phyloP scores from a whole-genome alignment of 176 grass and related monocot species.

The Bothriochloa decipiens region DNA sequence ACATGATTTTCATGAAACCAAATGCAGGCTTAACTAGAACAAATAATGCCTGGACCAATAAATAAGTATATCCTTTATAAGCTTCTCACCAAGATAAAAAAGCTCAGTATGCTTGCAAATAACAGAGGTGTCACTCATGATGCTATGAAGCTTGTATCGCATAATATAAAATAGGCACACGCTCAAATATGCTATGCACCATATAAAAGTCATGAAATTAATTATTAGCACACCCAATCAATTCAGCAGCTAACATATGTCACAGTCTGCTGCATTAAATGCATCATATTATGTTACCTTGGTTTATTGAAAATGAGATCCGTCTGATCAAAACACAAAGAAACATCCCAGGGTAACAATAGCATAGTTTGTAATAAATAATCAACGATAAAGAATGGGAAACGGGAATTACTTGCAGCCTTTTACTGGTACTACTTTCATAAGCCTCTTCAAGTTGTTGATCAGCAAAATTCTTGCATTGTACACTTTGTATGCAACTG shows the following conservation, averaged over 20 bases:
- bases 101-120: slow-evolving; percentile 10
- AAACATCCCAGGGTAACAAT: background rate
- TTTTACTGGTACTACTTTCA: slow-evolving; percentile 84
- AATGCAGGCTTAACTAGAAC: slow-evolving; percentile 4
- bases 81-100: background rate
- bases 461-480: slow-evolving; percentile 90
- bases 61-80: background rate
- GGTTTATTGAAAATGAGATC: slow-evolving; percentile 17
- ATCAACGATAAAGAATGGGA: slow-evolving; percentile 8
- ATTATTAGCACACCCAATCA: background rate
- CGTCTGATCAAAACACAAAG: background rate
- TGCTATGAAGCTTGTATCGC: background rate
- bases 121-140: slow-evolving; percentile 6
- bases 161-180: background rate
- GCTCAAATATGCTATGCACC: background rate
- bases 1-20: slow-evolving; percentile 18
- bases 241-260: slow-evolving; percentile 16
- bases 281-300: background rate
- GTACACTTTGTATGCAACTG: slow-evolving; percentile 82
- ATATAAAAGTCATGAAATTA: background rate
- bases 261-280: background rate
- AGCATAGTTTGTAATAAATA: background rate
- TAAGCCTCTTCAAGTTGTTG: slow-evolving; percentile 93
- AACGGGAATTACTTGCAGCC: slow-evolving; percentile 83
- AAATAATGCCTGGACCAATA: background rate